phyloP scores from a whole-genome alignment of 1,284 basidiomycete species.

The Irpex sp. region DNA sequence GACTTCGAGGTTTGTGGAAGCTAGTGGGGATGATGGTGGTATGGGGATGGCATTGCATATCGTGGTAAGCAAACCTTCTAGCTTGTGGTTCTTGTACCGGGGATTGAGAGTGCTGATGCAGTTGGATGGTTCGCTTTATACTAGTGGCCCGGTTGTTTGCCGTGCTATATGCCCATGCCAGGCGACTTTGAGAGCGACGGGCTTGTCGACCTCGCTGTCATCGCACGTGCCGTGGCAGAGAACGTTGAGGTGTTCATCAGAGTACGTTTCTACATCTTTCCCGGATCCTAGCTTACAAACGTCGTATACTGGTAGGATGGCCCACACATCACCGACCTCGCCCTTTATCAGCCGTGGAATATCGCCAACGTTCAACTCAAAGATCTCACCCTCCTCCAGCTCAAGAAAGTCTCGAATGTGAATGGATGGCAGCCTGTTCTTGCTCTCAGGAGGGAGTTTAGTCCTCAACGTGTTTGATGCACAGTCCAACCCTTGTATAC shows the following conservation, averaged over 20 bases:
- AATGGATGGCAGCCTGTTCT: not conserved
- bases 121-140: not conserved
- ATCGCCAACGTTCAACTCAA: not conserved
- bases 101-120: not conserved
- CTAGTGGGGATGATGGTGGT: not conserved
- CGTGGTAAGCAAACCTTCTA: not conserved
- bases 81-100: too few species aligned
- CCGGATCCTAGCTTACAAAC: not conserved
- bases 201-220: not conserved
- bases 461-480: not conserved
- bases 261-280: not conserved
- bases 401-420: not conserved
- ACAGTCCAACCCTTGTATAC: too few species aligned
- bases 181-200: not conserved
- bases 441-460: not conserved
- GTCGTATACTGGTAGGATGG: not conserved
- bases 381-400: not conserved
- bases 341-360: not conserved
- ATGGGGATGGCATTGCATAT: not conserved
- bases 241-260: not conserved
- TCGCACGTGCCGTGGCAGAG: not conserved
- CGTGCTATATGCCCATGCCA: not conserved
- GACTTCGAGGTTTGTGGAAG: not conserved
- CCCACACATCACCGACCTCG: not conserved
- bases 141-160: not conserved